Percentiles rank a stretch among this genome's conserved stretches.
Conservation (phyloP, 495 filamentous ascomycete species). For the Pseudoneurospora amorphoporcata region DNA sequence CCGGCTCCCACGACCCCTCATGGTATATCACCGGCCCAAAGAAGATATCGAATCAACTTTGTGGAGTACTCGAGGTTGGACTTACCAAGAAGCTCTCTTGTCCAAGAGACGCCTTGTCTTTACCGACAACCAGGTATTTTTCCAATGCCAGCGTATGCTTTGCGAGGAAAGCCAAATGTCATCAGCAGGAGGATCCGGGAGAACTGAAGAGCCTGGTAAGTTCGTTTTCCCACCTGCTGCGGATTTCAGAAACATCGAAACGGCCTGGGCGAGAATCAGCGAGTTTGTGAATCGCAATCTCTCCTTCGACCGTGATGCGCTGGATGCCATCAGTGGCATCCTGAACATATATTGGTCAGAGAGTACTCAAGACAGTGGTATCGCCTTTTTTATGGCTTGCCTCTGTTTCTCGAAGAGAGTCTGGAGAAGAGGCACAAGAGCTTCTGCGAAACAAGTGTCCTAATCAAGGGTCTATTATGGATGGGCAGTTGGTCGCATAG, state of each 20-base stretch:
- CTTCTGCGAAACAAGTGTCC: background rate
- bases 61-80: slow-evolving; percentile 2
- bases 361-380: background rate
- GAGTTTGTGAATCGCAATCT: background rate
- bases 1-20: background rate
- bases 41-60: background rate
- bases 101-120: slow-evolving; percentile 1
- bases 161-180: background rate
- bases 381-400: background rate
- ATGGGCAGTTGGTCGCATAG: background rate
- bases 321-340: slow-evolving; percentile 1
- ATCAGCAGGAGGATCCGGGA: background rate
- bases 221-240: background rate
- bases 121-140: background rate
- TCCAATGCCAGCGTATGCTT: background rate
- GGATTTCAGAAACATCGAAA: background rate
- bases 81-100: slow-evolving; percentile 1
- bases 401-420: background rate
- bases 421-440: background rate
- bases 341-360: background rate
- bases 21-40: background rate
- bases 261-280: background rate
- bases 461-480: background rate
- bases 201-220: background rate
- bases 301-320: background rate